A percentile compares a stretch with the other conserved stretches of the same genome.
phyloP scores from a whole-genome alignment of 2,329 filamentous ascomycete genomes.

The Aureobasidium mangrovei region DNA sequence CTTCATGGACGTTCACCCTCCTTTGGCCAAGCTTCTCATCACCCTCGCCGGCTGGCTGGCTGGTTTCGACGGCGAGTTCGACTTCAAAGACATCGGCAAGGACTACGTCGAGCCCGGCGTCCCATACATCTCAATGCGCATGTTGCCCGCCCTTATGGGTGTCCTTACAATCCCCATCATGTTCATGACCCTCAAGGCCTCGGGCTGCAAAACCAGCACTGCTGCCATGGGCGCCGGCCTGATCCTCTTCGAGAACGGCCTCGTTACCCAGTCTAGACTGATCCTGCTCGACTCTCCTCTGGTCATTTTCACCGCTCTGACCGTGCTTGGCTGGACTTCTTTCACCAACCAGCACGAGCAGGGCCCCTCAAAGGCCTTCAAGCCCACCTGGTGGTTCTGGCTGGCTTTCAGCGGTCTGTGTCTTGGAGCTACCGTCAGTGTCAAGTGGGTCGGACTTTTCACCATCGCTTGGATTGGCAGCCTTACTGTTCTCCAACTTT shows the following conservation, averaged over 20 bases:
- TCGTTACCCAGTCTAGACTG: constrained; percentile 87
- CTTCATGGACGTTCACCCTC: constrained; percentile 99
- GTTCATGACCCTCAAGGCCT: constrained; percentile 87
- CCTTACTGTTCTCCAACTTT: constrained; percentile 85
- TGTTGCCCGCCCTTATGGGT: constrained; percentile 84
- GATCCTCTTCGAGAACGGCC: constrained; percentile 92
- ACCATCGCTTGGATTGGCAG: constrained; percentile 96
- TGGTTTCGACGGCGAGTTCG: constrained; percentile 90
- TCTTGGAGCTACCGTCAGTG: constrained; percentile 82
- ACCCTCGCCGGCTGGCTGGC: constrained; percentile 90
- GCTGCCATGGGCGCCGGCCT: constrained; percentile 74
- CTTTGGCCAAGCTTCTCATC: constrained; percentile 91
- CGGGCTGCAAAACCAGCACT: constrained; percentile 79
- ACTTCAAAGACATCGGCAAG: constrained; percentile 99
- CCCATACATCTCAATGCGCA: constrained; percentile 94
- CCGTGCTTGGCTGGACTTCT: constrained; percentile 78
- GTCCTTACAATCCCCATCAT: constrained; percentile 83
- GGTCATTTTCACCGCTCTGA: constrained; percentile 86
- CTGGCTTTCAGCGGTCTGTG: constrained; percentile 76
- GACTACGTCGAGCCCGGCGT: constrained; percentile 93
- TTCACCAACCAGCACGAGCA: constrained; percentile 97
- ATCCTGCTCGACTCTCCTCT: constrained; percentile 95
- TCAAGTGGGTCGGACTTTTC: constrained; percentile 98
- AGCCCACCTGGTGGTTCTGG: constrained; percentile 97
- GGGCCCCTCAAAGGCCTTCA: constrained; percentile 79